These are phyloP conservation scores for Stevia rebaudiana DNA, from an alignment of 140 eudicot species.

Conservation along the genomic window DNA sequence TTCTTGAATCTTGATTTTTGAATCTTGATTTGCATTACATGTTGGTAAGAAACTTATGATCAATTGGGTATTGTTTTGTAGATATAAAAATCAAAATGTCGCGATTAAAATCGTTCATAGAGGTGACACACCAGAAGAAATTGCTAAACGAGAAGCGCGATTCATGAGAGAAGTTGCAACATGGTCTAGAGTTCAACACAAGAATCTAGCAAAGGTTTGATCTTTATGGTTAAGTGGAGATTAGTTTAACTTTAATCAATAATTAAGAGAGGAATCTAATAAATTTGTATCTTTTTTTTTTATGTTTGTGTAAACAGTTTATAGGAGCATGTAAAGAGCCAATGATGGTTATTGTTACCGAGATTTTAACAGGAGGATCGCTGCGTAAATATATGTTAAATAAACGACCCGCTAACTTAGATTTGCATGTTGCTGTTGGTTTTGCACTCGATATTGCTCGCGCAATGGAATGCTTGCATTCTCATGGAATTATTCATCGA, in stretches of 20 bases:
- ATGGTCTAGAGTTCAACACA: conserved; percentile 53
- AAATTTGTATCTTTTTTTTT: neutral
- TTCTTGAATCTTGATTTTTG: neutral
- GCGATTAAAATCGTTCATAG: conserved; percentile 44
- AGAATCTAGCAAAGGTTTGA: conserved; percentile 51
- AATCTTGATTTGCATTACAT: conserved; percentile 16
- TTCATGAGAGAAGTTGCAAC: conserved; percentile 49
- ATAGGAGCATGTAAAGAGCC: conserved; percentile 60
- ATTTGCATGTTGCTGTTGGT: conserved; percentile 36
- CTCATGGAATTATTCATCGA: conserved; percentile 54
- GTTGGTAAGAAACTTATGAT: conserved; percentile 3
- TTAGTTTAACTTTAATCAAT: neutral
- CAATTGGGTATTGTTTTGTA: conserved; percentile 5
- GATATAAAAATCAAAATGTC: conserved; percentile 42
- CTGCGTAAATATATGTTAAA: conserved; percentile 40
- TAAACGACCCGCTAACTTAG: conserved; percentile 43
- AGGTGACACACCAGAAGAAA: conserved; percentile 49
- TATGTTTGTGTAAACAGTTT: conserved; percentile 26
- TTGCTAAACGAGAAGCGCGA: conserved; percentile 38
- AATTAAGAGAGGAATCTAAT: conserved; percentile 6
- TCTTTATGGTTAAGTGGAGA: neutral
- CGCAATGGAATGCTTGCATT: conserved; percentile 51
- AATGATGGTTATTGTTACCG: conserved; percentile 50
- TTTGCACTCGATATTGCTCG: conserved; percentile 64
- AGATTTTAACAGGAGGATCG: conserved; percentile 45